Conservation (phyloP, 306 rosid genomes). For the Potentilla sterilis region DNA sequence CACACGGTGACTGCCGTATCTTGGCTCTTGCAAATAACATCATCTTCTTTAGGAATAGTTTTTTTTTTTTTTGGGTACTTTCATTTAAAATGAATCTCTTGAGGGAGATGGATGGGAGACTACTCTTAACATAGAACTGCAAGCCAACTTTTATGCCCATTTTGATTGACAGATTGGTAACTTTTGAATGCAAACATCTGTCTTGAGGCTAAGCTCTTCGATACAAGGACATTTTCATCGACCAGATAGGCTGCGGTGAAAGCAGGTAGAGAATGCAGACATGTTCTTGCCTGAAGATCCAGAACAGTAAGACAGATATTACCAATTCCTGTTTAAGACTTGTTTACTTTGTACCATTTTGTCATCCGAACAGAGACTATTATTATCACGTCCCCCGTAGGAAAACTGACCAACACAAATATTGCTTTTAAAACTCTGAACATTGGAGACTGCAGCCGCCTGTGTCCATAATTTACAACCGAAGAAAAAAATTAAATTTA, state of each 20-base stretch:
- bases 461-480: not conserved
- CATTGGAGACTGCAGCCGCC: not conserved
- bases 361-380: not conserved
- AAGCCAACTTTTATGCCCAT: not conserved
- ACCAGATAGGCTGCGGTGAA: too few species aligned
- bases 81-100: not conserved
- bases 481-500: not conserved
- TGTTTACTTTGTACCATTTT: not conserved
- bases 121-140: too few species aligned
- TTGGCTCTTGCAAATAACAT: too few species aligned
- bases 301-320: not conserved
- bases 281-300: conserved; percentile 15
- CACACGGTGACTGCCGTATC: too few species aligned
- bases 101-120: not conserved
- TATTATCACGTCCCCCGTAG: not conserved
- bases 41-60: too few species aligned
- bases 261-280: not conserved
- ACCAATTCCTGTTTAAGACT: not conserved
- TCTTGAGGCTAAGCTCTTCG: too few species aligned
- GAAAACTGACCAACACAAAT: not conserved
- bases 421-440: not conserved
- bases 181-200: not conserved
- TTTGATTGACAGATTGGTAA: not conserved
- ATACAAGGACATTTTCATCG: too few species aligned
- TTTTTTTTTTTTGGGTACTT: too few species aligned